Percentiles rank a stretch among this genome's conserved stretches.
Conservation (phyloP, 139 green algal genomes). For the Limnomonas spitsbergensis region DNA sequence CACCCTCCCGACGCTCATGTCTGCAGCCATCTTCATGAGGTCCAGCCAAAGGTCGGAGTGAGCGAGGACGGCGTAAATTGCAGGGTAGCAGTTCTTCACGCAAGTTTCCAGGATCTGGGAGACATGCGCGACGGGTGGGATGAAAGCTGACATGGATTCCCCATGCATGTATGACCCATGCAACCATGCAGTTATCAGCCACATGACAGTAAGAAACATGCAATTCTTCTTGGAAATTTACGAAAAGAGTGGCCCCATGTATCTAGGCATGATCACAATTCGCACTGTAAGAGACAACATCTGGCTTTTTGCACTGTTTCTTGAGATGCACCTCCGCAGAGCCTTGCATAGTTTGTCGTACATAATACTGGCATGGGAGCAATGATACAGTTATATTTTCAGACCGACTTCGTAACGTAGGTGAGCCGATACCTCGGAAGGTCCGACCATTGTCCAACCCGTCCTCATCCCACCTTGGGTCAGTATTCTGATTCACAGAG, state of each 20-base stretch:
- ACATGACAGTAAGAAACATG: no score
- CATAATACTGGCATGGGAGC: constrained; percentile 3
- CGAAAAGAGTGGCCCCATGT: no score
- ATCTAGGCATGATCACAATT: no score
- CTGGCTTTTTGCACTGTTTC: not conserved
- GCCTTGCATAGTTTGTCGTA: not conserved
- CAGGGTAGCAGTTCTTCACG: constrained; percentile 56
- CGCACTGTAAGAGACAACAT: constrained; percentile 1
- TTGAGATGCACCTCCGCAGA: not conserved
- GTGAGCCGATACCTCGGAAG: no score
- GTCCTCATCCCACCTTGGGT: constrained; percentile 4
- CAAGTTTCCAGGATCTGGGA: constrained; percentile 53
- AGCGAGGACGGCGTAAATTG: constrained; percentile 45
- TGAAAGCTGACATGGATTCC: no score
- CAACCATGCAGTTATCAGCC: no score
- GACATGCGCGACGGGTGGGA: not conserved
- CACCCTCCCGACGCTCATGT: constrained; percentile 30
- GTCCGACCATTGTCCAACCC: no score
- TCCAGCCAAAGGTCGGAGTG: constrained; percentile 49
- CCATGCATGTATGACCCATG: no score
- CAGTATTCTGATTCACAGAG: not conserved
- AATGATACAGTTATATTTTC: not conserved
- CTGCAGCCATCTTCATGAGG: constrained; percentile 34
- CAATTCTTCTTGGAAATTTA: no score
- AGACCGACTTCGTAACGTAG: not conserved